Evolutionary conservation across 345 rosid species (phyloP).

Genomic region (Linum usitatissimum): DNA sequence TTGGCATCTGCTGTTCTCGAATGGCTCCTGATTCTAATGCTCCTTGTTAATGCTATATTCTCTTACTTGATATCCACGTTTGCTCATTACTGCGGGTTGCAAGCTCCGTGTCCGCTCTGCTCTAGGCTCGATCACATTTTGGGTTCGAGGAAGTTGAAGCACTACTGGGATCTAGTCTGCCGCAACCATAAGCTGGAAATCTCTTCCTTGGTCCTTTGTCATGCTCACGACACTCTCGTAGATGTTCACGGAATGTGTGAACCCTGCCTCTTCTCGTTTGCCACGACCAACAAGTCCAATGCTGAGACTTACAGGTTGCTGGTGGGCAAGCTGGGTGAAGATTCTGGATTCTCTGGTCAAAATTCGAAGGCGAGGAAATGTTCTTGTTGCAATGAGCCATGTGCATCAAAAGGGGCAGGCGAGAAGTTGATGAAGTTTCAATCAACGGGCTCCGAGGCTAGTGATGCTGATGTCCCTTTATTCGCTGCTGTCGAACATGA

Average conservation of each 20-base stretch:
- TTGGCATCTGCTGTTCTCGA: constrained; percentile 62
- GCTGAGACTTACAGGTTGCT: constrained; percentile 74
- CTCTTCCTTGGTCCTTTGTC: constrained; percentile 72
- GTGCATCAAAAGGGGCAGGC: constrained; percentile 30
- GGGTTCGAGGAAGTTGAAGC: constrained; percentile 33
- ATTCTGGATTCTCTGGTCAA: constrained; percentile 25
- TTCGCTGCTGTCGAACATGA: constrained; percentile 17
- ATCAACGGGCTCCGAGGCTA: constrained; percentile 19
- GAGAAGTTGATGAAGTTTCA: constrained; percentile 21
- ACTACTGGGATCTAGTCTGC: constrained; percentile 67
- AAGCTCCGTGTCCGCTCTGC: constrained; percentile 67
- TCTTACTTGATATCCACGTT: constrained; percentile 58
- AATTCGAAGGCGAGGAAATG: constrained; percentile 25
- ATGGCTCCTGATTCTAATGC: constrained; percentile 69
- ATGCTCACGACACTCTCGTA: constrained; percentile 64
- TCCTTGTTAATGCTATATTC: constrained; percentile 50
- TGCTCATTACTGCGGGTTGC: constrained; percentile 46
- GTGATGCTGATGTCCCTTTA: constrained; percentile 25
- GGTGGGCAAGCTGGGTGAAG: constrained; percentile 67
- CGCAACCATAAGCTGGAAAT: constrained; percentile 69
- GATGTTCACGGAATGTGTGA: constrained; percentile 78
- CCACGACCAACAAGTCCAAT: constrained; percentile 61
- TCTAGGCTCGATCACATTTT: constrained; percentile 80
- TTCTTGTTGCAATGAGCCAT: constrained; percentile 59
- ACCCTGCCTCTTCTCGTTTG: constrained; percentile 66